Evolutionary conservation across 352 stramenopile genomes (phyloP), one percentile per base, ranked within the genome.

Genomic region (Phytophthora multivora): DNA sequence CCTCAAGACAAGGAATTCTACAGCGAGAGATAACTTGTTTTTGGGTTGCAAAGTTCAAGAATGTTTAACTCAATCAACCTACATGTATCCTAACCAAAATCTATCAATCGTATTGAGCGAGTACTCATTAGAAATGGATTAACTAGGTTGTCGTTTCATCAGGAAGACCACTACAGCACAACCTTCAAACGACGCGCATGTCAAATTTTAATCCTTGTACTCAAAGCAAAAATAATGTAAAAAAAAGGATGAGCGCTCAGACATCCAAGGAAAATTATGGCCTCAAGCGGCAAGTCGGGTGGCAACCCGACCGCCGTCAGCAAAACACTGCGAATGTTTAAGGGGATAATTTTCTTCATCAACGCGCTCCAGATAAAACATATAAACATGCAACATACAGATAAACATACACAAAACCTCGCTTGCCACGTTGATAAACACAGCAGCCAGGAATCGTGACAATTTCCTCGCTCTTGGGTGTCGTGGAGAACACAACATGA

Each of bases 401-500:
- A 15, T 12, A 16, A n/a, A n/a, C 4, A 49, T 7, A 33, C 8
- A 54, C 53, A 48, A 16, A 56, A 64, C n/a, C 4, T 59, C 5
- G 66, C 36, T 39, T 51, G 26, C 46, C 39, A 68, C 39, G 66
- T 83, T 79, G 48, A 90, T 2, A 80, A 80, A 86, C 77, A 77
- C 75, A 50, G 10, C 13, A 40, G 10, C 38, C 5, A 6, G n/a
- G 10, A 4, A 16, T 25, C 46, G 47, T 52, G 43, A 18, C 13
- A 59, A 68, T 67, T 61, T 67, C 51, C 84, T 73, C 55, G 15
- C 41, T 63, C 31, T 40, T 75, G 80, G 79, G 82, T 91, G 85
- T 93, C 85, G 82, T 75, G 85, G 83, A 94, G 85, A 94, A 94
- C 85, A 94, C 85, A 86, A 94, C 83, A 89, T 94, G 85, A 94